Conservation (phyloP, 1,284 basidiomycete genomes). For the Cutaneotrichosporon arboriforme region DNA sequence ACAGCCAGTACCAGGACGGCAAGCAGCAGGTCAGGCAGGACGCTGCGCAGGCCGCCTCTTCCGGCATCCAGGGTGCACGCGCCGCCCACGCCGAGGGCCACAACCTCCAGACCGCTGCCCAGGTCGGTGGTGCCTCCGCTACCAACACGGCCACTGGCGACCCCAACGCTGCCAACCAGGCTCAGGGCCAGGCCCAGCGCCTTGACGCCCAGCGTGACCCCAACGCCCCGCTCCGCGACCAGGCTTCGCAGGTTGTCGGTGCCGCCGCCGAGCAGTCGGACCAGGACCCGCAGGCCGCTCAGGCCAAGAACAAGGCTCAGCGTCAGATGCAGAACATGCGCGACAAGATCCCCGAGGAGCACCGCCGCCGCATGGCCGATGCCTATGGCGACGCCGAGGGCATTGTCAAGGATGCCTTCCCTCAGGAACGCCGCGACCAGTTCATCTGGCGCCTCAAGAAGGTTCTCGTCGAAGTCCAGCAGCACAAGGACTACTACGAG, state of each 20-base stretch:
- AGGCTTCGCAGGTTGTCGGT: slow-evolving; percentile 34
- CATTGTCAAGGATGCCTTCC: slow-evolving; percentile 54
- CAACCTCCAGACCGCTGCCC: neutral
- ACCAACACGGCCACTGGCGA: neutral
- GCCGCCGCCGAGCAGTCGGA: slow-evolving; percentile 45
- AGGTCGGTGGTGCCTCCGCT: neutral
- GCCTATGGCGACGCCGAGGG: slow-evolving; percentile 1
- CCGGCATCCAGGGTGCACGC: slow-evolving; percentile 4
- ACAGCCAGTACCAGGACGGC: slow-evolving; percentile 41
- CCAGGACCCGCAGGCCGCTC: slow-evolving; percentile 48
- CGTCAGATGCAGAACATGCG: slow-evolving; percentile 49
- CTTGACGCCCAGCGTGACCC: slow-evolving; percentile 48
- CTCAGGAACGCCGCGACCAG: slow-evolving; percentile 69
- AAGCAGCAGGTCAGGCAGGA: slow-evolving; percentile 33
- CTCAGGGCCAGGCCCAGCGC: slow-evolving; percentile 31
- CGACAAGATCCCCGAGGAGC: slow-evolving; percentile 51
- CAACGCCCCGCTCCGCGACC: slow-evolving; percentile 41
- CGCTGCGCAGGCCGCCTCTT: slow-evolving; percentile 32
- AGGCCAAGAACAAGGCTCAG: slow-evolving; percentile 55
- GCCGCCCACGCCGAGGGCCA: slow-evolving; percentile 11
- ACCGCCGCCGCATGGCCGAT: slow-evolving; percentile 21
- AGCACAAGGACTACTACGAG: slow-evolving; percentile 83
- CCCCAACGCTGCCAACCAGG: neutral
- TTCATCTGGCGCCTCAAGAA: slow-evolving; percentile 50
- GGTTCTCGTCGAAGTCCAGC: slow-evolving; percentile 83